Percentiles rank a stretch among this genome's conserved stretches.
These are phyloP conservation scores for Neofusicoccum laricinum DNA, from an alignment of 2,329 filamentous ascomycete genomes.

Conservation along the genomic window DNA sequence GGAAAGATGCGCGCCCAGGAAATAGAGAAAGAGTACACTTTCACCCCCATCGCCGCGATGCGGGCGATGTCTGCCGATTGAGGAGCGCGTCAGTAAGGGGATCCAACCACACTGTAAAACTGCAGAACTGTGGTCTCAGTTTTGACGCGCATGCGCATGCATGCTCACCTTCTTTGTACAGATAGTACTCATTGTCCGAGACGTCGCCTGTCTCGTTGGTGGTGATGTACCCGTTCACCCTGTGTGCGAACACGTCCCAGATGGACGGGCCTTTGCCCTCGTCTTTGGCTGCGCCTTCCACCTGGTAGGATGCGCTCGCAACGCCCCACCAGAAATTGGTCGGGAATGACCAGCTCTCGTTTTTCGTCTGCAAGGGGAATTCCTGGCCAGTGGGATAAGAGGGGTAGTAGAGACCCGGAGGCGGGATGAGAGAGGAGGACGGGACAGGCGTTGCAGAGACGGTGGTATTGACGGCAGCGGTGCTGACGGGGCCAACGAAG, in stretches of 20 bases:
- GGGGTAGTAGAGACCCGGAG: constrained; percentile 31
- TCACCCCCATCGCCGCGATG: constrained; percentile 33
- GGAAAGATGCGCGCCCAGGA: constrained; percentile 51
- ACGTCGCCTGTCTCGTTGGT: constrained; percentile 46
- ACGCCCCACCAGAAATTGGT: constrained; percentile 44
- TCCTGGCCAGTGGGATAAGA: constrained; percentile 31
- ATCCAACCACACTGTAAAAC: not conserved
- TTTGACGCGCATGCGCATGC: not conserved
- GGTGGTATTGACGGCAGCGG: constrained; percentile 24
- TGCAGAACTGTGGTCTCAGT: too few relatives aligned
- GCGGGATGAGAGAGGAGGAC: constrained; percentile 31
- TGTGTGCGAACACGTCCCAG: constrained; percentile 38
- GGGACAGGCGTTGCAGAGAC: constrained; percentile 31
- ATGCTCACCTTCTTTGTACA: constrained; percentile 43
- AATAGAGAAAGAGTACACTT: constrained; percentile 43
- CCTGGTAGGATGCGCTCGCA: constrained; percentile 42
- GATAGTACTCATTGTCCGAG: constrained; percentile 49
- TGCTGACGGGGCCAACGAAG: constrained; percentile 23
- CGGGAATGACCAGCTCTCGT: constrained; percentile 26
- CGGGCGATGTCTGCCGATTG: constrained; percentile 34
- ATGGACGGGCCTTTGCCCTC: constrained; percentile 41
- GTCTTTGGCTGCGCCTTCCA: constrained; percentile 43
- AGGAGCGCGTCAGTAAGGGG: not conserved
- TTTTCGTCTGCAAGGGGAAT: constrained; percentile 26
- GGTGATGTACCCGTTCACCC: constrained; percentile 25